Evolutionary conservation across 257 asterid species (phyloP).

Genomic region (Solanum chiquidenum): DNA sequence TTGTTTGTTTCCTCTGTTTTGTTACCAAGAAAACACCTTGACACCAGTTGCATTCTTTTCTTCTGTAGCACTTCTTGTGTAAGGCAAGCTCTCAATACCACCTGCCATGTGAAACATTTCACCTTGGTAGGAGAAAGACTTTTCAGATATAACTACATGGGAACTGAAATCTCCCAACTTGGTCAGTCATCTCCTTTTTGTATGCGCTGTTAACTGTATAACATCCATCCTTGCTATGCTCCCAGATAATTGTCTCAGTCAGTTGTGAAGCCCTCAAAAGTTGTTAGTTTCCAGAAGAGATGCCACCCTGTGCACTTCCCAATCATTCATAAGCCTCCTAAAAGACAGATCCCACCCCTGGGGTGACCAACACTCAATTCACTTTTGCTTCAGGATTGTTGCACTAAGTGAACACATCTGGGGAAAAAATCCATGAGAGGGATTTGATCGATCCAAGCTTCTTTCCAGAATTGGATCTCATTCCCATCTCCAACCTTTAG

Average conservation of each 20-base stretch:
- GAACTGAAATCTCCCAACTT: neutral
- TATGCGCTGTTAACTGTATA: neutral
- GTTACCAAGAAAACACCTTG: neutral
- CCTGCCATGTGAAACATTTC: neutral
- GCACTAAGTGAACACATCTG: neutral
- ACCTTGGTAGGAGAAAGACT: neutral
- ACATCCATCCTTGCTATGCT: neutral
- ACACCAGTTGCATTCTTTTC: neutral
- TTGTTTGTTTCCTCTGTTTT: neutral
- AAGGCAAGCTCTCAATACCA: neutral
- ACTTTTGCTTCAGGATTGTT: neutral
- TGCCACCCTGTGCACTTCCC: neutral
- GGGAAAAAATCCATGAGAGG: neutral
- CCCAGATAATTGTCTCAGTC: neutral
- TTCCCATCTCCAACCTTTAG: neutral
- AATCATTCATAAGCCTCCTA: neutral
- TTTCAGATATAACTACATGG: neutral
- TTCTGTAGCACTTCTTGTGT: neutral
- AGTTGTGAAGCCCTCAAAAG: neutral
- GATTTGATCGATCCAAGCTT: neutral
- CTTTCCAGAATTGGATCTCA: neutral
- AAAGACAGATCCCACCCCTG: neutral
- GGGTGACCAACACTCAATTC: neutral
- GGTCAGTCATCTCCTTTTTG: neutral
- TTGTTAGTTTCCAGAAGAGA: neutral